These are phyloP conservation scores for Hippophae tibetana DNA, from an alignment of 306 rosid genomes.

Conservation along the genomic window DNA sequence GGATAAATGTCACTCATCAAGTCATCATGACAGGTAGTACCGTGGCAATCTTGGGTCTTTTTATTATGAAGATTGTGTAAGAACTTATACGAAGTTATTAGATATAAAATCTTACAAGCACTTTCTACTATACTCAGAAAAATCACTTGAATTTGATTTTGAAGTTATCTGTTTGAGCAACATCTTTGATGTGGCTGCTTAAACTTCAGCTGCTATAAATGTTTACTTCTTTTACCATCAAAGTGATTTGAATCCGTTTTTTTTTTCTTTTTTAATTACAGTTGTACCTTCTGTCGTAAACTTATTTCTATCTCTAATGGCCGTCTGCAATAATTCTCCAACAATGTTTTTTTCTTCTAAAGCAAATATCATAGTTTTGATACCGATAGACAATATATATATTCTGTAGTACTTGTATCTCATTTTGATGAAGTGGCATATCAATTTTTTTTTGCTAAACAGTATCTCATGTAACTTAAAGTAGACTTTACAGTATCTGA, in stretches of 20 bases:
- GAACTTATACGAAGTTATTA: too few relatives aligned
- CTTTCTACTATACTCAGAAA: too few relatives aligned
- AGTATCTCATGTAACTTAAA: too few relatives aligned
- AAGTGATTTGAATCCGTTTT: background rate
- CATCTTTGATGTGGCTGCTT: background rate
- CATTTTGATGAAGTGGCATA: too few relatives aligned
- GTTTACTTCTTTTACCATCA: background rate
- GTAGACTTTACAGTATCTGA: too few relatives aligned
- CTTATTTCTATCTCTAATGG: background rate
- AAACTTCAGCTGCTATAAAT: background rate
- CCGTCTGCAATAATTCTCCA: background rate
- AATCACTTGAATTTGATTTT: too few relatives aligned
- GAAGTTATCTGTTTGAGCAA: too few relatives aligned
- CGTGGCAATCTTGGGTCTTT: constrained; percentile 6
- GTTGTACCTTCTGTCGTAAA: too few relatives aligned
- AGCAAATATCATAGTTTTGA: background rate
- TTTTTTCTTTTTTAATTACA: background rate
- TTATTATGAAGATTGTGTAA: background rate
- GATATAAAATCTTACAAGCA: too few relatives aligned
- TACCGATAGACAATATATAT: background rate
- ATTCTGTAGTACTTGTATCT: too few relatives aligned
- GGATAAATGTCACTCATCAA: constrained; percentile 90
- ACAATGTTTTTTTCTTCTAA: background rate
- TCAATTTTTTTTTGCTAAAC: too few relatives aligned
- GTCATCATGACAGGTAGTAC: constrained; percentile 59